Evolutionary conservation across 495 filamentous ascomycete genomes (phyloP).

Genomic region (Physcia stellaris): DNA sequence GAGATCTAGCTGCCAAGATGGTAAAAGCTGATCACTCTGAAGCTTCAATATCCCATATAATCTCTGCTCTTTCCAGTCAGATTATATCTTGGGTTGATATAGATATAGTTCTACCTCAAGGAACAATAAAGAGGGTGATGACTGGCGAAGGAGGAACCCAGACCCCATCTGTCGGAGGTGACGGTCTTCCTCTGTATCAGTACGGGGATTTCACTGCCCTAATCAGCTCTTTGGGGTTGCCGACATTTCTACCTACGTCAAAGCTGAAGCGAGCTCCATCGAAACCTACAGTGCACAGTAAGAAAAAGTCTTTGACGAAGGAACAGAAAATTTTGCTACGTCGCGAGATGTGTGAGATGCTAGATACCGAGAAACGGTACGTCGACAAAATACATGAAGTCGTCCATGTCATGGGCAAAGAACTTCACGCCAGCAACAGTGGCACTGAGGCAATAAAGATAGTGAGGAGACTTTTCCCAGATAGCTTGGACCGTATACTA

Average conservation of each 20-base stretch:
- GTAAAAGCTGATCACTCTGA: constrained; percentile 57
- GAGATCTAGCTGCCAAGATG: constrained; percentile 74
- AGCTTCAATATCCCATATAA: constrained; percentile 58
- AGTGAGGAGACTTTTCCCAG: constrained; percentile 65
- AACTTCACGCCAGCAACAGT: constrained; percentile 54
- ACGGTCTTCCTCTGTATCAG: constrained; percentile 46
- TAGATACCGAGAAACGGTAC: constrained; percentile 91
- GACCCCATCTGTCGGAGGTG: constrained; percentile 40
- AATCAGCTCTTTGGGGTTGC: constrained; percentile 64
- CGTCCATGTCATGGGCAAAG: constrained; percentile 57
- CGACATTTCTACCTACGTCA: constrained; percentile 76
- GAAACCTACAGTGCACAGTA: constrained; percentile 62
- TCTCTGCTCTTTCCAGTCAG: constrained; percentile 60
- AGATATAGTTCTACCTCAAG: constrained; percentile 71
- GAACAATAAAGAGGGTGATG: constrained; percentile 48
- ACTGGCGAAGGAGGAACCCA: constrained; percentile 37
- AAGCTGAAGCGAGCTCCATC: constrained; percentile 79
- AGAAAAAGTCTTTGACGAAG: constrained; percentile 57
- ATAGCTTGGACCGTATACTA: constrained; percentile 61
- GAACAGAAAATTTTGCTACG: constrained; percentile 73
- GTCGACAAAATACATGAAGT: constrained; percentile 73
- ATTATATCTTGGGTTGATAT: constrained; percentile 72
- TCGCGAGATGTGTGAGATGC: constrained; percentile 78
- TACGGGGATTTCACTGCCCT: constrained; percentile 64
- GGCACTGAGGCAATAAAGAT: constrained; percentile 30